These are phyloP conservation scores for Grosmannia penicillata DNA, from an alignment of 2,329 filamentous ascomycete species.

Conservation along the genomic window DNA sequence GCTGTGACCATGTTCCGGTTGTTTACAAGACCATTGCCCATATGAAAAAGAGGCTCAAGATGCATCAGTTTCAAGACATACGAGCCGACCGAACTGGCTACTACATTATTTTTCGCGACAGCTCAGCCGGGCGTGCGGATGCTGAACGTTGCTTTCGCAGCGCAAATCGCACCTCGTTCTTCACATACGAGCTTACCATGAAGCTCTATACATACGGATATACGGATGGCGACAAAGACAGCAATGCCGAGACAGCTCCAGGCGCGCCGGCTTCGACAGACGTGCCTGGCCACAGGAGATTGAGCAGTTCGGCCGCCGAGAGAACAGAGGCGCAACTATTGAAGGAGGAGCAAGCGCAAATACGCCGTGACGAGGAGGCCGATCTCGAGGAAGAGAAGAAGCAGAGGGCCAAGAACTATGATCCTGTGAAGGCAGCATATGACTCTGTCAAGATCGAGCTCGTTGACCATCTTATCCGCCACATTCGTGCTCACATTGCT, in stretches of 20 bases:
- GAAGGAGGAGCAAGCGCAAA: constrained; percentile 50
- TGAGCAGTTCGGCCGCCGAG: constrained; percentile 1
- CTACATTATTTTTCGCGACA: constrained; percentile 80
- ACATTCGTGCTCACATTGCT: constrained; percentile 78
- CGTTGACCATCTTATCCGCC: constrained; percentile 71
- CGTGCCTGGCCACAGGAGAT: constrained; percentile 7
- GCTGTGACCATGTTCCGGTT: constrained; percentile 75
- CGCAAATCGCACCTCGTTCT: constrained; percentile 70
- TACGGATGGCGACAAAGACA: not conserved
- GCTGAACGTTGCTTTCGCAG: constrained; percentile 65
- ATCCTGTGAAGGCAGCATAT: constrained; percentile 76
- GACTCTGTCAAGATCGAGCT: constrained; percentile 68
- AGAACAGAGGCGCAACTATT: constrained; percentile 25
- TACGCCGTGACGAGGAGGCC: constrained; percentile 57
- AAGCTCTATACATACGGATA: constrained; percentile 43
- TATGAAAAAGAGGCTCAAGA: constrained; percentile 77
- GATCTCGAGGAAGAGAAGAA: constrained; percentile 85
- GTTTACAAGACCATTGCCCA: constrained; percentile 75
- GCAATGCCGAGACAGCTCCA: not conserved
- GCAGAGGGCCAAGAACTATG: constrained; percentile 72
- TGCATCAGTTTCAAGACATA: constrained; percentile 68
- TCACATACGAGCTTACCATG: constrained; percentile 88
- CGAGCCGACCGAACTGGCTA: constrained; percentile 77
- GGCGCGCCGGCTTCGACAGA: not conserved
- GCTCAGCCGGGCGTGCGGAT: constrained; percentile 60